phyloP scores from a whole-genome alignment of 805 yeast species.

The Zygotorulaspora chibaensis region DNA sequence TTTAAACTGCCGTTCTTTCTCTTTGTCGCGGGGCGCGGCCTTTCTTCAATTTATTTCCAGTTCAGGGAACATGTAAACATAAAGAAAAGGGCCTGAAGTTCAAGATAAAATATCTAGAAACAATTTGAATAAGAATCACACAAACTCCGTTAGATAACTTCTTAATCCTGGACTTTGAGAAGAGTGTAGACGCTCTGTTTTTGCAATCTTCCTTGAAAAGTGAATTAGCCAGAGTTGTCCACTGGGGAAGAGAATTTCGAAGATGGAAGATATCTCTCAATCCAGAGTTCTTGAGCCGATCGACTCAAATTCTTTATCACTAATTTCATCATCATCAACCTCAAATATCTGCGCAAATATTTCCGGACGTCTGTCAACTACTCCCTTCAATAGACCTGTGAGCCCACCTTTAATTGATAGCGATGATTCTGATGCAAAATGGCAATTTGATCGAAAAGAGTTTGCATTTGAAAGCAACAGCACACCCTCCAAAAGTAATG shows the following conservation, averaged over 20 bases:
- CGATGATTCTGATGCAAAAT: constrained; percentile 22
- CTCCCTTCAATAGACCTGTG: constrained; percentile 9
- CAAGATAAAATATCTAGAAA: not conserved
- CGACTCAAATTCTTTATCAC: constrained; percentile 27
- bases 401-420: constrained; percentile 15
- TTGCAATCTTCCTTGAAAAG: no score
- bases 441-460: constrained; percentile 29
- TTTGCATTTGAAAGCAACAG: constrained; percentile 31
- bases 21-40: not conserved
- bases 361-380: constrained; percentile 9
- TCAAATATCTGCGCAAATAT: constrained; percentile 9
- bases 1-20: not conserved
- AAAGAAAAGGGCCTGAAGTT: not conserved
- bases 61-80: constrained; percentile 12
- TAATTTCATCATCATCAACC: constrained; percentile 23
- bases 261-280: constrained; percentile 13
- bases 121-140: no score
- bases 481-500: constrained; percentile 28
- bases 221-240: not conserved
- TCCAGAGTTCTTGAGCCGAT: constrained; percentile 25
- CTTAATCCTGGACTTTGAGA: not conserved
- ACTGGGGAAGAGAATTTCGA: not conserved
- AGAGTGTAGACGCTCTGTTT: no score
- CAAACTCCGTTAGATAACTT: no score
- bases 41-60: constrained; percentile 7